These are phyloP conservation scores for Clathrus columnatus DNA, from an alignment of 768 basidiomycete species.

Conservation along the genomic window DNA sequence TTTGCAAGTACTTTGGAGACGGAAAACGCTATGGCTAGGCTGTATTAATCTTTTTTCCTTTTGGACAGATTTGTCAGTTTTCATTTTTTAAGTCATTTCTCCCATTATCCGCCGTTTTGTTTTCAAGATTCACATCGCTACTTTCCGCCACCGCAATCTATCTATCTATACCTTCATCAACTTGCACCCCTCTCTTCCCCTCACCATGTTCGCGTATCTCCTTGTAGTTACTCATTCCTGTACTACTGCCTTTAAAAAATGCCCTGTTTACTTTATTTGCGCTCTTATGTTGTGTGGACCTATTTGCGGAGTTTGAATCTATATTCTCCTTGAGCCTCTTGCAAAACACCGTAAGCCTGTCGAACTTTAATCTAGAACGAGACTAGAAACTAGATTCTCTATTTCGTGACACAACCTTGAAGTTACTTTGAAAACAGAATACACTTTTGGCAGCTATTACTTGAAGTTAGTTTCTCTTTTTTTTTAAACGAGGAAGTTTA, in stretches of 20 bases:
- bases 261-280: conserved; percentile 7
- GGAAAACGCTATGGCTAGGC: neutral
- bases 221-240: conserved; percentile 11
- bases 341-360: neutral
- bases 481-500: neutral
- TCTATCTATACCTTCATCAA: conserved; percentile 12
- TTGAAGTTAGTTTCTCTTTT: neutral
- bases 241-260: conserved; percentile 11
- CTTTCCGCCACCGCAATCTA: conserved; percentile 8
- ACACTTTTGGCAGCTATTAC: neutral
- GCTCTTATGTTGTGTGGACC: neutral
- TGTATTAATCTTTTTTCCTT: neutral
- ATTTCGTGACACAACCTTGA: neutral
- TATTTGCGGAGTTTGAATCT: conserved; percentile 9
- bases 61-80: neutral
- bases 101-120: neutral
- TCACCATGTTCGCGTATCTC: conserved; percentile 3
- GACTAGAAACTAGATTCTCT: neutral
- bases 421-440: neutral
- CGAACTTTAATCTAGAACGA: neutral
- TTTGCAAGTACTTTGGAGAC: neutral
- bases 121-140: neutral
- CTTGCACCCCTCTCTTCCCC: neutral
- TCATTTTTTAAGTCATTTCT: too few species aligned
- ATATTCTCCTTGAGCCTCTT: neutral